Conservation (phyloP, 345 rosid genomes). For the Acer saccharum region DNA sequence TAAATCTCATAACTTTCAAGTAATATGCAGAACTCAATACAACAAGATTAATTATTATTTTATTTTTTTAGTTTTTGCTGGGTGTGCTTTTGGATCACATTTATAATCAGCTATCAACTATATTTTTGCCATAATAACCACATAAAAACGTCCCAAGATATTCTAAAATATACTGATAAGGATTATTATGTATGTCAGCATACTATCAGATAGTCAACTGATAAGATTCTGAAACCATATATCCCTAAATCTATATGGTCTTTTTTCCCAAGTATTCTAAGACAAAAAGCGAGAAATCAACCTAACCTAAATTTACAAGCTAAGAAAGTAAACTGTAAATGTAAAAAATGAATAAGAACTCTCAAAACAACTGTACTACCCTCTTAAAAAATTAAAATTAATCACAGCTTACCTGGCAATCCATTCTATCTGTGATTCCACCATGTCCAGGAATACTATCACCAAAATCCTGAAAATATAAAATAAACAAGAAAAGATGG, state of each 20-base stretch:
- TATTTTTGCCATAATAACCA: background rate
- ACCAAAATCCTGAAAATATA: constrained; percentile 79
- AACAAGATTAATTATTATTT: background rate
- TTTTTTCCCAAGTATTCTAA: background rate
- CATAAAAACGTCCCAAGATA: background rate
- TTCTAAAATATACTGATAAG: background rate
- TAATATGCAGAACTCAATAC: background rate
- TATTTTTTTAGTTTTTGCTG: background rate
- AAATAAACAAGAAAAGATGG: background rate
- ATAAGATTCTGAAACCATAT: background rate
- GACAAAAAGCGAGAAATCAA: background rate
- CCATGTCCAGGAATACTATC: constrained; percentile 99
- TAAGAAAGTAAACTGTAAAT: background rate
- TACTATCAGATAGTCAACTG: background rate
- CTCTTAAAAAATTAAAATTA: background rate
- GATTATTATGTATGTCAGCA: background rate
- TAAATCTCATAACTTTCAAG: background rate
- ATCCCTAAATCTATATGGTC: background rate
- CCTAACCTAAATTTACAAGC: background rate
- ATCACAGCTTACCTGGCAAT: constrained; percentile 72
- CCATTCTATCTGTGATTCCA: constrained; percentile 97
- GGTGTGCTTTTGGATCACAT: background rate
- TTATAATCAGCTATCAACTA: background rate
- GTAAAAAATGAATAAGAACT: background rate
- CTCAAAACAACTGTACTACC: background rate